Evolutionary conservation across 257 asterid species (phyloP).

Genomic region (Asclepias syriaca): DNA sequence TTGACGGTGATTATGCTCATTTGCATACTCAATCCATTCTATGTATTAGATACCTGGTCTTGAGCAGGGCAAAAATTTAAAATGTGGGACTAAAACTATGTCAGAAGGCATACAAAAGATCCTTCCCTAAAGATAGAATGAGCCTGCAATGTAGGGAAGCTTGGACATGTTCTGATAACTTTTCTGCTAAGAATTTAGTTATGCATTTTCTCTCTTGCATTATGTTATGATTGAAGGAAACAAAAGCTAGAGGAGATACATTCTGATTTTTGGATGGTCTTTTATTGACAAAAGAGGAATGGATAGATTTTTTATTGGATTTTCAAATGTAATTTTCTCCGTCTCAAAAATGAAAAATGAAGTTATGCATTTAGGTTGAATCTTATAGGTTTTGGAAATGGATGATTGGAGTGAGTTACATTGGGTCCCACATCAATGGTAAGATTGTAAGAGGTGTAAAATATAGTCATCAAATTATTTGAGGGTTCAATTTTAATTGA

Average conservation of each 20-base stretch:
- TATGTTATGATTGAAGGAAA: background rate
- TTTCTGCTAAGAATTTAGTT: background rate
- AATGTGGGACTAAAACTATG: background rate
- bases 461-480: too few relatives aligned
- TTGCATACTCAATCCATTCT: constrained; percentile 5
- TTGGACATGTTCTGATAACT: background rate
- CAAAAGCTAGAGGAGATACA: background rate
- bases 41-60: background rate
- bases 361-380: too few relatives aligned
- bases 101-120: background rate
- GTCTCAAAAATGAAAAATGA: too few relatives aligned
- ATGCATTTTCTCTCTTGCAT: background rate
- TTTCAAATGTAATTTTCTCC: too few relatives aligned
- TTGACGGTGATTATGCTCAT: background rate
- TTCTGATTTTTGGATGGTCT: background rate
- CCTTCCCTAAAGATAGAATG: background rate
- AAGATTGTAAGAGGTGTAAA: too few relatives aligned
- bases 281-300: background rate
- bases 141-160: background rate
- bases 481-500: too few relatives aligned
- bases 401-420: too few relatives aligned
- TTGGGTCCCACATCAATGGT: too few relatives aligned
- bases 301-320: background rate
- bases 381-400: too few relatives aligned
- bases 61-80: background rate